A percentile compares a stretch with the other conserved stretches of the same genome.
Evolutionary conservation across 345 rosid species (phyloP).

Genomic region (Pseudoturritis turrita): DNA sequence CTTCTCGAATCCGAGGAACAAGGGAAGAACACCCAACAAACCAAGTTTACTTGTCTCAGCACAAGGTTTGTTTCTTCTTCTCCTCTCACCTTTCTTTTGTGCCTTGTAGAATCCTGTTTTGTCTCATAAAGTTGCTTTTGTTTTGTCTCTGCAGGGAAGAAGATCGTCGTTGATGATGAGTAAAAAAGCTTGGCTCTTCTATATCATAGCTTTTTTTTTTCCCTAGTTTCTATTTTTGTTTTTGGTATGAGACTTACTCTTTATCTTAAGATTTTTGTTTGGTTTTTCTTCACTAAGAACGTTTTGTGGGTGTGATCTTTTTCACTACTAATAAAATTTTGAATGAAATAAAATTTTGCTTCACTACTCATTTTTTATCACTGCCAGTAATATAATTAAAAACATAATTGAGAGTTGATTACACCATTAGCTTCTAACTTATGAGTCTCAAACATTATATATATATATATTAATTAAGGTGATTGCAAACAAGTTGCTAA

Average conservation of each 20-base stretch:
- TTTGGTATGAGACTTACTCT: neutral
- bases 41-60: conserved; percentile 33
- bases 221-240: neutral
- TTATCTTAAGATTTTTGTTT: neutral
- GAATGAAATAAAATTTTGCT: neutral
- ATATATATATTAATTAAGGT: too few species aligned
- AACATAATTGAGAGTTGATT: too few species aligned
- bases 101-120: neutral
- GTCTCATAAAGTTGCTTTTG: neutral
- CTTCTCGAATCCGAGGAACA: conserved; percentile 10
- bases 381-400: too few species aligned
- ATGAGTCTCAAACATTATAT: too few species aligned
- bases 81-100: neutral
- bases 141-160: conserved; percentile 31
- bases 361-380: too few species aligned
- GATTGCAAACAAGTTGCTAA: too few species aligned
- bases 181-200: neutral
- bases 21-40: conserved; percentile 28
- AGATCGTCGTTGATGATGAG: conserved; percentile 33
- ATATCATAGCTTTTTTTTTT: neutral
- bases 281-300: neutral
- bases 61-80: conserved; percentile 18
- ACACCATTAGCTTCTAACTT: too few species aligned
- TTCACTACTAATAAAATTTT: too few species aligned
- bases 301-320: neutral